Evolutionary conservation across 2,329 filamentous ascomycete genomes (phyloP).

Genomic region (Pyrenophora teres): DNA sequence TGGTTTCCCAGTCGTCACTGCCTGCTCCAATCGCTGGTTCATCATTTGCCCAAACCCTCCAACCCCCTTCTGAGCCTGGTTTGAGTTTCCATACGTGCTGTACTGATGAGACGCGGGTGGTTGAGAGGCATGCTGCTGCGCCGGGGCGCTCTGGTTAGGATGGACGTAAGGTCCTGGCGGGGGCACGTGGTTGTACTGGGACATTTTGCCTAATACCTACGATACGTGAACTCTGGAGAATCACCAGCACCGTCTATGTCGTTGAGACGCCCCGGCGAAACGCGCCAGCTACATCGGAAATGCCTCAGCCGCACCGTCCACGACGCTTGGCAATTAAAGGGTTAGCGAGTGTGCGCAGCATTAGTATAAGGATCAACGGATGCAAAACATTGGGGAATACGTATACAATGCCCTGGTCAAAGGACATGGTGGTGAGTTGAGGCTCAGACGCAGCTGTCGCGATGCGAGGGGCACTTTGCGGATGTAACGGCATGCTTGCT

Average conservation of each 20-base stretch:
- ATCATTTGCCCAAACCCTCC: conserved; percentile 39
- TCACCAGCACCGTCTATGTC: too few species aligned
- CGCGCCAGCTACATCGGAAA: conserved; percentile 1
- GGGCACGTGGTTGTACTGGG: conserved; percentile 39
- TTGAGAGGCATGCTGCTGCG: conserved; percentile 27
- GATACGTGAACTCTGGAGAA: background rate
- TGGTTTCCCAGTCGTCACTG: conserved; percentile 43
- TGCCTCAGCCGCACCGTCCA: conserved; percentile 19
- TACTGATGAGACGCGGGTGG: conserved; percentile 24
- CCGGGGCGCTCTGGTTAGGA: conserved; percentile 21
- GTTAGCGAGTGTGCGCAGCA: conserved; percentile 6
- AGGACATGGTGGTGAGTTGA: background rate
- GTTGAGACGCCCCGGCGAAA: conserved; percentile 2
- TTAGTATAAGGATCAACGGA: conserved; percentile 1
- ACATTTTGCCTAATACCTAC: conserved; percentile 25
- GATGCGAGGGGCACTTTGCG: background rate
- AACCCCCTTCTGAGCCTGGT: conserved; percentile 25
- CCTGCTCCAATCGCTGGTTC: conserved; percentile 32
- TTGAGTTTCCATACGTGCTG: conserved; percentile 19
- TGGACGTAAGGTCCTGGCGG: conserved; percentile 37
- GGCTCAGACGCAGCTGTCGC: background rate
- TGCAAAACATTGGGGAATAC: background rate
- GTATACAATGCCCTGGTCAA: background rate
- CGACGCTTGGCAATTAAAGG: conserved; percentile 18
- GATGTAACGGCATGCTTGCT: conserved; percentile 11